phyloP scores from a whole-genome alignment of 208 protist species.

The Trypanosoma congolense region DNA sequence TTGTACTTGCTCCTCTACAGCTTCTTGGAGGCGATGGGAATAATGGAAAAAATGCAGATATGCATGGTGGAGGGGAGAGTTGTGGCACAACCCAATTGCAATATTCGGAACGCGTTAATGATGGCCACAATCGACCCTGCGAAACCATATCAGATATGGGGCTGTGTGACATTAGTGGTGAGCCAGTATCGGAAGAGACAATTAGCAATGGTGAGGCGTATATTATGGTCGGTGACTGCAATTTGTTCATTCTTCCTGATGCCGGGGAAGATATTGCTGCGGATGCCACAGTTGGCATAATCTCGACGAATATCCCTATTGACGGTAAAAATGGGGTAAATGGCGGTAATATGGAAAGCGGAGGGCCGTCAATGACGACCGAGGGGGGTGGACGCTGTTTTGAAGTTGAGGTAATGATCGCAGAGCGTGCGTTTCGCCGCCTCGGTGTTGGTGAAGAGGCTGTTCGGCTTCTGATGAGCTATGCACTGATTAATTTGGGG shows the following conservation, averaged over 20 bases:
- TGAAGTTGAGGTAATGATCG: conserved; percentile 91
- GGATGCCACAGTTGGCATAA: neutral
- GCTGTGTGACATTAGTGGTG: too few species aligned
- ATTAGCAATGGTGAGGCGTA: conserved; percentile 4
- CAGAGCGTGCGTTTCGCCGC: conserved; percentile 55
- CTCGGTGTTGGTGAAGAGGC: conserved; percentile 69
- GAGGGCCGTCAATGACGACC: neutral
- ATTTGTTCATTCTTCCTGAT: conserved; percentile 66
- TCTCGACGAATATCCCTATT: neutral
- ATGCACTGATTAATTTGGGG: conserved; percentile 61
- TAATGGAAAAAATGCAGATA: too few species aligned
- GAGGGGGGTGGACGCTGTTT: conserved; percentile 18
- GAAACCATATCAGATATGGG: too few species aligned
- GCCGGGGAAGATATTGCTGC: conserved; percentile 24
- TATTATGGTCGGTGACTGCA: conserved; percentile 87
- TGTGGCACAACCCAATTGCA: neutral
- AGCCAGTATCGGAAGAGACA: neutral
- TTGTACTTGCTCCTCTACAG: conserved; percentile 54
- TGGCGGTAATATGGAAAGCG: neutral
- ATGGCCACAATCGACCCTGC: too few species aligned
- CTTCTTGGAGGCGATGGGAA: neutral
- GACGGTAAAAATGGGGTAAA: conserved; percentile 4
- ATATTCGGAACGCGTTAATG: neutral
- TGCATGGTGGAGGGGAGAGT: too few species aligned
- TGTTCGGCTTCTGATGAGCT: conserved; percentile 82